phyloP scores from a whole-genome alignment of 345 rosid genomes.

The Streptanthus diversifolius region DNA sequence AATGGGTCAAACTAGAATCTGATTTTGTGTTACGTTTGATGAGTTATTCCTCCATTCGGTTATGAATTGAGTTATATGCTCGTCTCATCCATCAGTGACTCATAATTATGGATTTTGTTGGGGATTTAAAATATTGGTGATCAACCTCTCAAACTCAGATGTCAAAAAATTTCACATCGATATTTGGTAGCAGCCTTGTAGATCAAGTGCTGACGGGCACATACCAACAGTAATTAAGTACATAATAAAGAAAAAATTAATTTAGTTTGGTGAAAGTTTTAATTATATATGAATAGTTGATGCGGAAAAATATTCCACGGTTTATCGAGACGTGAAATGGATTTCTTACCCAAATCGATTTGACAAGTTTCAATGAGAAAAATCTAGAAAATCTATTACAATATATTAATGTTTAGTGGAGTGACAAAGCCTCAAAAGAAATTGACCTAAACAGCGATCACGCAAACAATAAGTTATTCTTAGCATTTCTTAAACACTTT shows the following conservation, averaged over 20 bases:
- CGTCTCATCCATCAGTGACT: no score
- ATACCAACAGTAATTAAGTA: constrained; percentile 4
- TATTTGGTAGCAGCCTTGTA: constrained; percentile 2
- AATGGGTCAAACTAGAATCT: no score
- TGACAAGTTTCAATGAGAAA: constrained; percentile 27
- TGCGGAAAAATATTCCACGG: constrained; percentile 8
- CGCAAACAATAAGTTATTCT: constrained; percentile 22
- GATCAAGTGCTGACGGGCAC: constrained; percentile 2
- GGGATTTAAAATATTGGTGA: background rate
- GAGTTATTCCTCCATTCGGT: no score
- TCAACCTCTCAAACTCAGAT: background rate
- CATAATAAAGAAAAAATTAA: background rate
- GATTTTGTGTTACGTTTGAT: no score
- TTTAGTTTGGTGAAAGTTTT: background rate
- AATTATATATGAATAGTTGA: background rate
- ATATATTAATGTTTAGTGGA: constrained; percentile 28
- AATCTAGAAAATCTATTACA: constrained; percentile 7
- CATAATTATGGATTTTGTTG: no score
- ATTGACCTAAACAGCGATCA: constrained; percentile 23
- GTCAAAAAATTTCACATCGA: background rate
- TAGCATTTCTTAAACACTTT: constrained; percentile 15
- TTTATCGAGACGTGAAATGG: constrained; percentile 23
- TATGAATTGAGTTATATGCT: no score
- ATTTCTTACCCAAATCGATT: constrained; percentile 34
- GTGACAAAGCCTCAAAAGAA: constrained; percentile 12